A percentile compares a stretch with the other conserved stretches of the same genome.
Evolutionary conservation across 306 rosid species (phyloP).

Genomic region (Corylus americana): DNA sequence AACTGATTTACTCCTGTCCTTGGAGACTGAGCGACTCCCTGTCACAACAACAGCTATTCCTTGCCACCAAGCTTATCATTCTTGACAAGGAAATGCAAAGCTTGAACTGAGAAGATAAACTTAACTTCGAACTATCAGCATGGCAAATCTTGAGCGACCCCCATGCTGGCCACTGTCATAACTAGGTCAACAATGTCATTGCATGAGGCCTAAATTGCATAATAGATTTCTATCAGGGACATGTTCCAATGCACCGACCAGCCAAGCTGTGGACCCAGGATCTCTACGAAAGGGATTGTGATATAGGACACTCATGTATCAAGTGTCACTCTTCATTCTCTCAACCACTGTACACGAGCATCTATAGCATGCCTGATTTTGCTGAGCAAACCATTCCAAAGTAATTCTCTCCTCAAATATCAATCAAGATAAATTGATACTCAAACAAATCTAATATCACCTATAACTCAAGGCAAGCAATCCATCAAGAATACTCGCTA

Average conservation of each 20-base stretch:
- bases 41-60: background rate
- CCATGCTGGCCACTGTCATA: background rate
- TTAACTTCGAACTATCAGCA: background rate
- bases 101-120: background rate
- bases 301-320: background rate
- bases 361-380: background rate
- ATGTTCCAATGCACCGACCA: background rate
- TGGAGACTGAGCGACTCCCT: conserved; percentile 1
- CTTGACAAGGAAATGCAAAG: background rate
- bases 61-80: background rate
- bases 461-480: background rate
- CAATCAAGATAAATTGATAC: background rate
- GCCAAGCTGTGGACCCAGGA: background rate
- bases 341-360: background rate
- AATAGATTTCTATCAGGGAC: background rate
- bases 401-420: background rate
- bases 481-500: background rate
- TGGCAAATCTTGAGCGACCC: background rate
- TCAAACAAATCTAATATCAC: background rate
- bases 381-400: background rate
- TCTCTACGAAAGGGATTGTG: background rate
- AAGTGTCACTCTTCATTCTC: background rate
- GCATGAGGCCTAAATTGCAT: background rate
- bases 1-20: background rate
- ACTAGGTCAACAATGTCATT: background rate